Evolutionary conservation across 441 rosid species (phyloP), one percentile per base, ranked within the genome.

Genomic region (Manihot esculenta): DNA sequence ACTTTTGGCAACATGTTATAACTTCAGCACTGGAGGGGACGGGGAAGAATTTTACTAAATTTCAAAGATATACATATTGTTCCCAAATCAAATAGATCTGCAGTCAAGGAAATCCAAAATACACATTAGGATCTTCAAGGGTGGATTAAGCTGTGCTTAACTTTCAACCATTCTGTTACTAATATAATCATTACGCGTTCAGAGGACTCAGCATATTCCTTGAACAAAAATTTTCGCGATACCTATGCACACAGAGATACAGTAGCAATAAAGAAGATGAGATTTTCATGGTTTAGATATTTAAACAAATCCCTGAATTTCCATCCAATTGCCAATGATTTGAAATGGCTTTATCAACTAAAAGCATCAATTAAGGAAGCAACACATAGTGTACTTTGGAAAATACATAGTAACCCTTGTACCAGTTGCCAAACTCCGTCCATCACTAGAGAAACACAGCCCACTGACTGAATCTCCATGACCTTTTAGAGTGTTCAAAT

Each of bases 401-500:
- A 35, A n/a, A 7, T 0, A 1, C 18, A 15, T 3, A 7, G 7
- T 18, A 18, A 45, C 57, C 55, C 17, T 13, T 14, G 14, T 70
- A 95, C 98, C 95, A 48, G 98, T 96, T 47, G 93, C 98, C 80
- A 93, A 82, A 80, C 82, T 78, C 68, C 70, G 84, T 64, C 90
- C 99, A 80, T 90, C 90, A 47, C 83, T 71, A 2, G 98, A 89
- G 83, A 93, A 93, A 82, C 87, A 91, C 17, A 96, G 81, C 5
- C 88, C 96, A 1, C 85, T 81, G 65, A 95, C 98, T 11, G 96
- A 71, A 86, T 95, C 99, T 14, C 86, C 88, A 55, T 95, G 98
- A 67, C 99, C 99, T 88, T 93, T 95, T 78, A 95, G 77, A 72
- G 99, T 95, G 82, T 95, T 95, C 78, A 95, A 80, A 83, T 90